A percentile compares a stretch with the other conserved stretches of the same genome.
phyloP scores from a whole-genome alignment of 2,329 filamentous ascomycete genomes.

The Colletotrichum navitas region DNA sequence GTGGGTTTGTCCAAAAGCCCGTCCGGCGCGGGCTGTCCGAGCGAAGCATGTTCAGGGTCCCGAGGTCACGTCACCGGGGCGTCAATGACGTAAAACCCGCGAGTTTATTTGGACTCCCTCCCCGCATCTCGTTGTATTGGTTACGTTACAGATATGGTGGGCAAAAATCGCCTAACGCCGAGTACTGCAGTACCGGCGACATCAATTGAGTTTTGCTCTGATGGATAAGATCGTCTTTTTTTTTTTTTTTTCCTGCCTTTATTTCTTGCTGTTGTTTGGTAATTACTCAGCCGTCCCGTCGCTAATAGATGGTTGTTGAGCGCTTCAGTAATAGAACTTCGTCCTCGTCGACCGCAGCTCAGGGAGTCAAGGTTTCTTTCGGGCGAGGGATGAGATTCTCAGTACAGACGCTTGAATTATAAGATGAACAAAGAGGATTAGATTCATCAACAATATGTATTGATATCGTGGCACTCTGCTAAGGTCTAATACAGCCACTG shows the following conservation, averaged over 20 bases:
- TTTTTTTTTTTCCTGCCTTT: neutral
- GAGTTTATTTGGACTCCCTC: conserved; percentile 16
- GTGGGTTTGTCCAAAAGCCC: neutral
- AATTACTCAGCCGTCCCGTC: neutral
- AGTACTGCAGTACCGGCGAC: neutral
- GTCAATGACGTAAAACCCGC: conserved; percentile 34
- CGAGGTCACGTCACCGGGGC: conserved; percentile 36
- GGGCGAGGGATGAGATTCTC: neutral
- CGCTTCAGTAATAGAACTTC: neutral
- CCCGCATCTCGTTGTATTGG: neutral
- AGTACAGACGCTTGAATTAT: neutral
- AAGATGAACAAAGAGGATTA: too few relatives aligned
- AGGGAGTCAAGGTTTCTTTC: neutral
- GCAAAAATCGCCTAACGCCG: conserved; percentile 6
- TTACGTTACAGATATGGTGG: neutral
- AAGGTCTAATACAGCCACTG: neutral
- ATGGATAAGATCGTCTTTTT: neutral
- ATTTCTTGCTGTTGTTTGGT: neutral
- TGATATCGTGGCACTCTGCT: neutral
- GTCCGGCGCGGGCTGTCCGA: neutral
- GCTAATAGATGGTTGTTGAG: neutral
- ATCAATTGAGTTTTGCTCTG: conserved; percentile 22
- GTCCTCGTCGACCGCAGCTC: neutral
- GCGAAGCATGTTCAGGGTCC: conserved; percentile 8
- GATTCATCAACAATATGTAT: neutral